A percentile compares a stretch with the other conserved stretches of the same genome.
Evolutionary conservation across 495 filamentous ascomycete genomes (phyloP).

Genomic region (Penicillium steckii): DNA sequence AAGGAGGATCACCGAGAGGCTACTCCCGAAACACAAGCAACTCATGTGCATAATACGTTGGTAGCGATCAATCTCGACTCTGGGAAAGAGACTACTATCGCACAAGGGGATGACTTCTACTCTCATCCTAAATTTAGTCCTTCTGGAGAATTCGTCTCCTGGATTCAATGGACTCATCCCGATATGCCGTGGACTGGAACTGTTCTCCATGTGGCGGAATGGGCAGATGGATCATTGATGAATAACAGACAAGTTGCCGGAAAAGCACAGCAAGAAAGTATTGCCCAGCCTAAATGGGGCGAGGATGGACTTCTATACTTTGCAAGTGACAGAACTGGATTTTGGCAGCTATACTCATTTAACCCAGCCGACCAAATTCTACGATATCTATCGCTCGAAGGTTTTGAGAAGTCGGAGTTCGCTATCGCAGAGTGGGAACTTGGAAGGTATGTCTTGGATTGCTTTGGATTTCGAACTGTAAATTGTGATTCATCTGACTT

Average conservation of each 20-base stretch:
- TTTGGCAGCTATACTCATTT: conserved; percentile 41
- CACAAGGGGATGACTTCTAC: conserved; percentile 48
- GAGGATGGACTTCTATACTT: conserved; percentile 44
- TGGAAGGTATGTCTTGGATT: conserved; percentile 28
- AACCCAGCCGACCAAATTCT: conserved; percentile 5
- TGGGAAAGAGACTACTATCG: conserved; percentile 16
- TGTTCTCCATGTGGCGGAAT: conserved; percentile 39
- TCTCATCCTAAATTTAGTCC: conserved; percentile 46
- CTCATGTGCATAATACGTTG: conserved; percentile 24
- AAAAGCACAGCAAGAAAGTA: conserved; percentile 27
- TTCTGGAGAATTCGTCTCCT: conserved; percentile 40
- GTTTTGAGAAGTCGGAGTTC: conserved; percentile 40
- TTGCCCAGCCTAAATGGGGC: conserved; percentile 46
- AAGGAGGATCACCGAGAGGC: conserved; percentile 46
- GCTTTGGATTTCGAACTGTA: background rate
- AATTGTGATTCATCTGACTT: background rate
- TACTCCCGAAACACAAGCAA: conserved; percentile 27
- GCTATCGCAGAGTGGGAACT: conserved; percentile 36
- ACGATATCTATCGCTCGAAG: conserved; percentile 17
- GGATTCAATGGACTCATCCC: conserved; percentile 52
- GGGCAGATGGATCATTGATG: conserved; percentile 21
- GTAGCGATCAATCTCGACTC: conserved; percentile 21
- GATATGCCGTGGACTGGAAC: conserved; percentile 49
- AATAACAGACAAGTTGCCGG: conserved; percentile 31
- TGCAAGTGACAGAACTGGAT: conserved; percentile 39